Base-by-base conservation (phyloP, 345 rosid species). In the Salix purpurea region DNA sequence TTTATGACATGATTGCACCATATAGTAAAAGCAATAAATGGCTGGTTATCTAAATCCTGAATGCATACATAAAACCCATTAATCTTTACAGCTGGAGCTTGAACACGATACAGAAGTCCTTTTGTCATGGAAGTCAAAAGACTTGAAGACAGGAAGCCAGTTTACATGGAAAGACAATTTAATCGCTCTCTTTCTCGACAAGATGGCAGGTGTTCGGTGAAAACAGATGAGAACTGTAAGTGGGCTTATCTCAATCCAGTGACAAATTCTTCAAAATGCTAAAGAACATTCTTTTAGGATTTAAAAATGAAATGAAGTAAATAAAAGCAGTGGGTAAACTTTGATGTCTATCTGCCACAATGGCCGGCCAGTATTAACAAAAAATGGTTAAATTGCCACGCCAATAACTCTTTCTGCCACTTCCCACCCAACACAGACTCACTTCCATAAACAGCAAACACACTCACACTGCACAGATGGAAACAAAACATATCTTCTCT, bases 371-470 rank as follows among this genome's bases (percentile, higher is more conserved):
- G 56, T 66, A 54, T 52, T 66, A 30, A 39, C 66, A 65, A 68
- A 72, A 72, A 23, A 8, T 37, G 69, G 13, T 62, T 1, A 73
- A 73, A 61, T n/a, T 21, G 5, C 69, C 50, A 72, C 23, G 68
- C 58, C 36, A 34, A 65, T 21, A 65, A 67, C 61, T 66, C 72
- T 64, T 30, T 48, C 73, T 54, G 37, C 76, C 72, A 72, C 56
- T 67, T 15, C 64, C 62, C 30, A 40, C 69, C 70, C 50, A 50
- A 52, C 70, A 71, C 66, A 30, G 37, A 69, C 69, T 62, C 15
- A 19, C 46, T 78, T 76, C 68, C 74, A 69, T 69, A 58, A 73
- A 44, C 77, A 67, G 81, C 73, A 73, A 58, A 76, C 42, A 39
- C 42, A 42, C 26, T 32, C 54, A 37, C 34, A 40, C 42, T 40